These are phyloP conservation scores for Xylaria cubensis DNA, from an alignment of 495 filamentous ascomycete genomes.

Conservation along the genomic window DNA sequence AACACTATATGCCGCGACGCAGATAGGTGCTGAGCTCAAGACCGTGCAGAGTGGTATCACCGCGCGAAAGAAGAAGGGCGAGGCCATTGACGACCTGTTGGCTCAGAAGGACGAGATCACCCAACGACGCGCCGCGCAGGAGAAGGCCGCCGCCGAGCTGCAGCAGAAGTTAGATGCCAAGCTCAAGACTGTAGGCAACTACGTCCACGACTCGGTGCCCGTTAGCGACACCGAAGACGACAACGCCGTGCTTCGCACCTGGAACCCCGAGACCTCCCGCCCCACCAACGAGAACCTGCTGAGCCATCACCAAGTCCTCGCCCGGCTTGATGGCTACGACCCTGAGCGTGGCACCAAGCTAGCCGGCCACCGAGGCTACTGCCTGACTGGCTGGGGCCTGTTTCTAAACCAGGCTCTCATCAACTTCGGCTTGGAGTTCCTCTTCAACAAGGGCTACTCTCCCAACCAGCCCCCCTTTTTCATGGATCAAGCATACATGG, in stretches of 20 bases:
- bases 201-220: constrained; percentile 93
- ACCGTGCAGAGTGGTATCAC: constrained; percentile 87
- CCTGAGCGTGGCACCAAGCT: constrained; percentile 93
- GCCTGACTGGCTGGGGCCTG: constrained; percentile 86
- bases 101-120: constrained; percentile 76
- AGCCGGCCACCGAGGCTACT: constrained; percentile 95
- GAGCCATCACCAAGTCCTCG: constrained; percentile 94
- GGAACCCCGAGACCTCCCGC: constrained; percentile 75
- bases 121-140: constrained; percentile 77
- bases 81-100: constrained; percentile 65
- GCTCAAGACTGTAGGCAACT: constrained; percentile 86
- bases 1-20: constrained; percentile 76
- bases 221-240: constrained; percentile 90
- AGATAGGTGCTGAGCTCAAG: constrained; percentile 85
- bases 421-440: constrained; percentile 92
- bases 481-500: constrained; percentile 96
- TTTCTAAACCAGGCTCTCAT: constrained; percentile 91
- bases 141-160: constrained; percentile 75
- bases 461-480: constrained; percentile 92
- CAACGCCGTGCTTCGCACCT: constrained; percentile 76
- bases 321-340: constrained; percentile 88
- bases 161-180: constrained; percentile 74
- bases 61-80: constrained; percentile 92
- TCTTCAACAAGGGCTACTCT: constrained; percentile 78
- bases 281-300: constrained; percentile 67